Percentiles rank a stretch among this genome's conserved stretches.
Evolutionary conservation across 805 yeast species (phyloP).

Genomic region (Kodamaea neixiangensis): DNA sequence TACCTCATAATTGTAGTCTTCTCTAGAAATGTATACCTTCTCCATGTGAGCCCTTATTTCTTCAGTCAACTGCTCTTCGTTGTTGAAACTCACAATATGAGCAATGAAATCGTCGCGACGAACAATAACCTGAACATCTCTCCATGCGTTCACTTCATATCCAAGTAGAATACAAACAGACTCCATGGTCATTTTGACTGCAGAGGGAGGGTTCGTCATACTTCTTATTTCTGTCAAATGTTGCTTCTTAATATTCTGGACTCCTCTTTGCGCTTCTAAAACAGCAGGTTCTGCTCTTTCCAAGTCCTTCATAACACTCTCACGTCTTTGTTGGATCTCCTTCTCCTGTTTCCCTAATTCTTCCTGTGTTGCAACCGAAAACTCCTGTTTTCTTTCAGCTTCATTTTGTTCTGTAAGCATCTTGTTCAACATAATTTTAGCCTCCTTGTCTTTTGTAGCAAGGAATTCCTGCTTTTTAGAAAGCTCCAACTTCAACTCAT

Average conservation of each 20-base stretch:
- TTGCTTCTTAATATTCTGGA: constrained; percentile 88
- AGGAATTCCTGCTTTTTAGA: constrained; percentile 54
- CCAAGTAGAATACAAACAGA: constrained; percentile 87
- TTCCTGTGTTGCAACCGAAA: constrained; percentile 73
- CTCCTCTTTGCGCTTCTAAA: constrained; percentile 81
- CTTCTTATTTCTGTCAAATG: constrained; percentile 88
- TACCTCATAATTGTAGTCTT: constrained; percentile 66
- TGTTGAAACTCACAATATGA: constrained; percentile 73
- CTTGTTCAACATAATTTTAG: constrained; percentile 65
- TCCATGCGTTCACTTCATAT: constrained; percentile 65
- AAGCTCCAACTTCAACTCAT: constrained; percentile 54
- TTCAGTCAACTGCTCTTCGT: constrained; percentile 55
- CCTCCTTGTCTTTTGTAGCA: constrained; percentile 61
- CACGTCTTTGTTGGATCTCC: constrained; percentile 55
- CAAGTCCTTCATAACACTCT: constrained; percentile 61
- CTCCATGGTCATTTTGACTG: constrained; percentile 82
- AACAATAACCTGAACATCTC: constrained; percentile 78
- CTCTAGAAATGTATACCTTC: constrained; percentile 55
- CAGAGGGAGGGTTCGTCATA: constrained; percentile 87
- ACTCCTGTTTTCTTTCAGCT: constrained; percentile 87
- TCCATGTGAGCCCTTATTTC: constrained; percentile 61
- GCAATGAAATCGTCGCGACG: constrained; percentile 86
- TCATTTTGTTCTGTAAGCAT: constrained; percentile 88
- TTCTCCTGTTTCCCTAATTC: constrained; percentile 68
- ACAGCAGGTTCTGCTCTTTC: constrained; percentile 82